These are phyloP conservation scores for Ophiocordyceps camponoti-floridani DNA, from an alignment of 2,329 filamentous ascomycete species.

Conservation along the genomic window DNA sequence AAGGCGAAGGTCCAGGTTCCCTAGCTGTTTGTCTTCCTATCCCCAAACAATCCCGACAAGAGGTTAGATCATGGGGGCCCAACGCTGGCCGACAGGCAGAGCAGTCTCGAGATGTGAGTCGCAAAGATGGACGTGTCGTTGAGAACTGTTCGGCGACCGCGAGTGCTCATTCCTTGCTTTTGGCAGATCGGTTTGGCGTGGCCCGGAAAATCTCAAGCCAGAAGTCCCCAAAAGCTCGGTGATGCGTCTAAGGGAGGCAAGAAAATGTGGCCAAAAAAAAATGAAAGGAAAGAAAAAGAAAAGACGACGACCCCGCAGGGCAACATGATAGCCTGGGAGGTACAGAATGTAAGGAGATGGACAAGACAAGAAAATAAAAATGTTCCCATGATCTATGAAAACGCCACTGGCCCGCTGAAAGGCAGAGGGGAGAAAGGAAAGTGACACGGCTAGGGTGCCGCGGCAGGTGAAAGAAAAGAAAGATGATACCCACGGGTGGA, in stretches of 20 bases:
- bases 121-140: too few species aligned
- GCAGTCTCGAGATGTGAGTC: too few species aligned
- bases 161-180: too few species aligned
- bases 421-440: not conserved
- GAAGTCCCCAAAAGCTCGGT: not conserved
- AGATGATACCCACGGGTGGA: too few species aligned
- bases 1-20: too few species aligned
- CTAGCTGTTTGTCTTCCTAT: too few species aligned
- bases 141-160: too few species aligned
- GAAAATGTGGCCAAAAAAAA: not conserved
- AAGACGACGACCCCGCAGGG: not conserved
- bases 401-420: not conserved
- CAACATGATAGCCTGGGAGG: not conserved
- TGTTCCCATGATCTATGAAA: not conserved
- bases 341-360: not conserved
- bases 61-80: too few species aligned
- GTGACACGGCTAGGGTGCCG: too few species aligned
- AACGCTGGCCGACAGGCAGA: too few species aligned
- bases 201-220: not conserved
- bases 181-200: not conserved
- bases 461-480: too few species aligned
- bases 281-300: not conserved
- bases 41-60: too few species aligned
- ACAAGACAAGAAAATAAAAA: not conserved
- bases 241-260: not conserved